Evolutionary conservation across 2,329 filamentous ascomycete genomes (phyloP).

Genomic region (Ceratocystis papillata): DNA sequence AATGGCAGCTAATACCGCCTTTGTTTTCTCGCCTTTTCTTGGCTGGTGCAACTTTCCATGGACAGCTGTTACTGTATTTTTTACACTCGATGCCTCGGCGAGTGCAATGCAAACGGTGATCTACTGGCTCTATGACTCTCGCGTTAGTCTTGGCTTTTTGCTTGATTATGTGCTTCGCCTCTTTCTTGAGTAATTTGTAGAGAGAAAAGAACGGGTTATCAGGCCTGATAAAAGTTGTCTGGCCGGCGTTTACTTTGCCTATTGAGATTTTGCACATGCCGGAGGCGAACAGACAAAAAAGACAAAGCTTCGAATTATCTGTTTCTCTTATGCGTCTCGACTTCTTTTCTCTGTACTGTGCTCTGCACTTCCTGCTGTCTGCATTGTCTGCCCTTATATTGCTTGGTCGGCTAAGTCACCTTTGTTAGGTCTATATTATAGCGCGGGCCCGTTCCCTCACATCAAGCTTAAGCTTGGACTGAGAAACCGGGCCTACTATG

Average conservation of each 20-base stretch:
- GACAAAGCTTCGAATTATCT: background rate
- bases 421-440: conserved; percentile 5
- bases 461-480: conserved; percentile 10
- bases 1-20: background rate
- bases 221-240: background rate
- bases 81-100: too few relatives aligned
- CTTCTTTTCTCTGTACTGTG: background rate
- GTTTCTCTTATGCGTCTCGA: background rate
- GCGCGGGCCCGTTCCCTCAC: conserved; percentile 9
- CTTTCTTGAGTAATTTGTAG: background rate
- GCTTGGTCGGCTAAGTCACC: background rate
- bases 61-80: too few relatives aligned
- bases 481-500: conserved; percentile 15
- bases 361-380: background rate
- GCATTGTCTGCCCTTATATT: background rate
- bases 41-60: background rate
- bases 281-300: background rate
- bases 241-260: background rate
- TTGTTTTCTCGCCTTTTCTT: background rate
- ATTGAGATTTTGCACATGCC: background rate
- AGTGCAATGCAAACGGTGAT: too few relatives aligned
- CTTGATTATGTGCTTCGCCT: background rate
- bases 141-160: background rate
- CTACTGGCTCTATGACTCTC: too few relatives aligned
- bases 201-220: background rate